Evolutionary conservation across 1,284 basidiomycete genomes (phyloP), one percentile per base, ranked within the genome.

Genomic region (Hypsizygus ulmarius): DNA sequence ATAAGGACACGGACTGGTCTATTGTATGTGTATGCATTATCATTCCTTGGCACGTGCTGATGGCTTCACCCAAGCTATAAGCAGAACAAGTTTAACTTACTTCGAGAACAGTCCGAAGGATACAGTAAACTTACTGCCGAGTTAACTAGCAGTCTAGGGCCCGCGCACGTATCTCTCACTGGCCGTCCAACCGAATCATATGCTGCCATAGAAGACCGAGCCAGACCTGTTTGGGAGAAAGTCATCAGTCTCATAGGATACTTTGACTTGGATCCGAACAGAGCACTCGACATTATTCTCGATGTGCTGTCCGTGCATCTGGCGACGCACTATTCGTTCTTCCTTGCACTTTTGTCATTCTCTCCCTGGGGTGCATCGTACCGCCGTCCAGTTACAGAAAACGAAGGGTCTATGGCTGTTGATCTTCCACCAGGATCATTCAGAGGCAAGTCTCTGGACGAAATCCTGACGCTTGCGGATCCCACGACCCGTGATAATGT

Each of bases 31-130:
- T 25, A 5, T 39, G 39, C 32, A 27, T 5, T 43, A 38, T 36
- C 34, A 47, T 29, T 36, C 50, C 33, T 11, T 50, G 19, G 19
- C 25, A 44, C 48, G 38, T 37, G 21, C 35, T 49, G 12, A 32
- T 21, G 44, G 19, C 43, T 35, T 34, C 40, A n/a, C 19, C 57
- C 41, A 59, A 91, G 88, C 69, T 99, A 96, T 78, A 97, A 96
- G 67, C 97, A 99, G 67, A 94, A 94, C 70, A 98, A 97, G 68
- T 97, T 94, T 75, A 99, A 99, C 61, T 79, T 99, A 28, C 79
- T 98, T 8, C 88, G 97, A 34, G 97, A 99, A 70, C 93, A 97
- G 58, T 95, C 93, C 0, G 95, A 99, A 72, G 97, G 97, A 4
- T 99, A 94, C 70, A 91, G 92, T 60, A 94, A 95, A 61, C 81